A percentile compares a stretch with the other conserved stretches of the same genome.
phyloP scores from a whole-genome alignment of 2,329 filamentous ascomycete genomes.

The Colletotrichum abscissum region DNA sequence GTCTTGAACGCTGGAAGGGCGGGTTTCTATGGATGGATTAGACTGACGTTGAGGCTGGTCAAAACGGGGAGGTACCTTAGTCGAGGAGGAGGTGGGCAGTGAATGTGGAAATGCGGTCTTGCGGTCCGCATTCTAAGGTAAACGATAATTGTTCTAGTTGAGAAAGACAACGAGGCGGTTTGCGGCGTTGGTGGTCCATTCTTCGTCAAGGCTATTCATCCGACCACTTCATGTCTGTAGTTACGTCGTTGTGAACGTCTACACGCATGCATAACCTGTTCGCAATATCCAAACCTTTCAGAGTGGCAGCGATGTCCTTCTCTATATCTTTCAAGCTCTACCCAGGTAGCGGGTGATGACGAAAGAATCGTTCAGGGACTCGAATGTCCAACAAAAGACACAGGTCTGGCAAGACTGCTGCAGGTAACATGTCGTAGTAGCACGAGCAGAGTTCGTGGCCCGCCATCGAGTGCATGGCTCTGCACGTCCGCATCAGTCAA shows the following conservation, averaged over 20 bases:
- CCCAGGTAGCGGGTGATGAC: too few relatives aligned
- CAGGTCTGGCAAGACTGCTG: background rate
- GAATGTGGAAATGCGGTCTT: background rate
- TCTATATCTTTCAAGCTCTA: too few relatives aligned
- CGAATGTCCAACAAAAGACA: background rate
- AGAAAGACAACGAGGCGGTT: background rate
- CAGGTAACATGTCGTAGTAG: background rate
- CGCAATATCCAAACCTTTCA: background rate
- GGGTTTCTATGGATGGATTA: background rate
- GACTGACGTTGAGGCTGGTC: background rate
- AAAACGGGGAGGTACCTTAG: background rate
- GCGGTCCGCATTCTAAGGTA: too few relatives aligned
- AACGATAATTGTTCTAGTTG: background rate
- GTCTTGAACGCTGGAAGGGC: background rate
- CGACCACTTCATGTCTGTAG: background rate
- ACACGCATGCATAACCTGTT: constrained; percentile 3
- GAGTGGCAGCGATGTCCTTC: too few relatives aligned
- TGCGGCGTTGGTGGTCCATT: background rate
- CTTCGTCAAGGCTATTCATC: background rate
- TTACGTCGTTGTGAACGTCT: background rate
- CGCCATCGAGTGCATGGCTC: constrained; percentile 12
- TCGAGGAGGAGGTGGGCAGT: background rate
- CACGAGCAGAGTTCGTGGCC: constrained; percentile 12
- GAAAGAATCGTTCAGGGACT: background rate
- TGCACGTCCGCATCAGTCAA: constrained; percentile 14